Base-by-base conservation (phyloP, 2,329 filamentous ascomycete genomes). In the Aspergillus flavus region DNA sequence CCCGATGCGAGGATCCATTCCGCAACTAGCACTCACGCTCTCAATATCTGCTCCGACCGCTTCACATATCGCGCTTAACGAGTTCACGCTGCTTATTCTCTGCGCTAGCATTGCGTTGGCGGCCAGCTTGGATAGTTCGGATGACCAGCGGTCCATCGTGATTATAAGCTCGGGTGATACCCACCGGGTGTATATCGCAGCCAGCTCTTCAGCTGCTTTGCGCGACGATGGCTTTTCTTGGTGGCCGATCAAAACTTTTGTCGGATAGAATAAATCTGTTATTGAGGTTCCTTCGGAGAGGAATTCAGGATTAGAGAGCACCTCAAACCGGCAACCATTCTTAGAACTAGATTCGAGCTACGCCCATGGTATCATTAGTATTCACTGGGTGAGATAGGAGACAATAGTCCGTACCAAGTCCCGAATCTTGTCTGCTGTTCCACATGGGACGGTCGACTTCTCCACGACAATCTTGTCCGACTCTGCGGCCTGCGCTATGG, bases 301-400 rank as follows among this genome's bases (percentile, higher is more conserved):
- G 74, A 94, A 94, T 75, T 94, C 91, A 6, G 91, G 91, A 76
- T 93, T 94, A 48, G 90, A 93, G 34, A 94, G 84, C 63, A 94
- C 87, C 72, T 93, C 89, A 73, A 93, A 93, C 39, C 16, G 39
- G 39, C 39, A 41, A 16, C 39, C 19, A 6, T 19, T 41, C 16
- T 41, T 41, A 41, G 39, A n/a, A 9, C 14, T n/a, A n/a, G 39
- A 19, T 41, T 41, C 39, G 16, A 41, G 39, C 39, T 41, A 6
- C 39, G 7, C 19, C 16, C 16, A 41, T 10, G 39, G 39, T n/a
- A 9, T 3, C 16, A 41, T 41, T 41, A 41, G 19, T 5, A 41
- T 41, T 41, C 39, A 19, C 16, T 2, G 6, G 4, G 3, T 9
- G 6, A 41, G 6, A 10, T 3, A n/a, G 16, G 19, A 9, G 14